Base-by-base conservation (phyloP, 352 stramenopile species). In the Phytophthora litchii region DNA sequence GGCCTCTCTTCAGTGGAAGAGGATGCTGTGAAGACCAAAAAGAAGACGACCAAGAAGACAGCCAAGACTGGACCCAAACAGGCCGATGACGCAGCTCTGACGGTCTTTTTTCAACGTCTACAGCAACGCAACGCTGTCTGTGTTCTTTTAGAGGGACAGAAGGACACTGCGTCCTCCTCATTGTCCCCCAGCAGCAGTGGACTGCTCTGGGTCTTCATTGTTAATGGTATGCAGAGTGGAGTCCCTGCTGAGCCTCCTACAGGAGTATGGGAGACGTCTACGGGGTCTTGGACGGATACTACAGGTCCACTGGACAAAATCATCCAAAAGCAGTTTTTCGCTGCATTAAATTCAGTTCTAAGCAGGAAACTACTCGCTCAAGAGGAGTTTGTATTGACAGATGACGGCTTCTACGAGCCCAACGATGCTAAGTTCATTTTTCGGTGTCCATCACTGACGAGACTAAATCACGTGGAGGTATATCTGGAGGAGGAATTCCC, bases 341-440 rank as follows among this genome's bases (percentile, higher is more conserved):
- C 52, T 14, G 67, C 81, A 25, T 54, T 91, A 16, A 41, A 67
- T 13, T 62, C 68, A 1, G 46, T 64, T 54, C 25, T 73, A 21
- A 47, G 29, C 38, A 54, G 52, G 17, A 70, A 72, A 44, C 60
- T 91, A 25, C 48, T 81, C 12, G 41, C 50, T 0, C 60, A 72
- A 16, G 70, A 74, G 11, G 80, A 83, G 8, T 90, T 92, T 56
- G 43, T 72, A 17, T 51, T 64, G 13, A 50, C 51, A 0, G 38
- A 65, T 0, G 50, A 63, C 23, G 70, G 56, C 2, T 70, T 70
- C 11, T 88, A 84, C 51, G 52, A 76, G 51, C 75, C 62, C 0
- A 87, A 83, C 25, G 77, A 90, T 25, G 77, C 78, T 17, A 76
- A 66, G 13, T 89, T 92, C 43, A 65, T 88, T 42, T 91, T 80